Evolutionary conservation across 2,329 filamentous ascomycete species (phyloP).

Genomic region (Podosphaera xanthii): DNA sequence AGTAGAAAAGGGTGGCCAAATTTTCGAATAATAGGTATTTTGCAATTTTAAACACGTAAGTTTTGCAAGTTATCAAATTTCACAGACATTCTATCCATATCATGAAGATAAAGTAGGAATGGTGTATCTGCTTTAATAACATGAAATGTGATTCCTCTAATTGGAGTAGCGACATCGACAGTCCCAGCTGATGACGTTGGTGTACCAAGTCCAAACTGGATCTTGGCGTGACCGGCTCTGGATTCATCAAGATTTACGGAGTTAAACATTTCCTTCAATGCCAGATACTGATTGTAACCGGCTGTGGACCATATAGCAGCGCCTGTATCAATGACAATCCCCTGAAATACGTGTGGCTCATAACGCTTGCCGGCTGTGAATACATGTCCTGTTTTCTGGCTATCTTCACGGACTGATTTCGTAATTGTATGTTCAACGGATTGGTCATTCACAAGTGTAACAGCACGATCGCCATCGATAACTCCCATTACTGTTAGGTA

Average conservation of each 20-base stretch:
- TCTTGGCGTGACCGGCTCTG: background rate
- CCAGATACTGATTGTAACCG: background rate
- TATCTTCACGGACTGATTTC: no score
- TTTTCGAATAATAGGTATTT: background rate
- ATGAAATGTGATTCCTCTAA: background rate
- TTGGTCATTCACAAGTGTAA: no score
- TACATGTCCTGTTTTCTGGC: no score
- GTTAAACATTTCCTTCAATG: background rate
- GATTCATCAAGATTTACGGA: background rate
- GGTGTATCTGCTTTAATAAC: background rate
- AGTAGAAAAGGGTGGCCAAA: background rate
- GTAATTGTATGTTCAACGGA: no score
- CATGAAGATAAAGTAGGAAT: background rate
- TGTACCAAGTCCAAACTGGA: background rate
- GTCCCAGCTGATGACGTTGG: background rate
- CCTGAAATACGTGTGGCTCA: background rate
- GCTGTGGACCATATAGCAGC: background rate
- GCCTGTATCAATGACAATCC: constrained; percentile 1
- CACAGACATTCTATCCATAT: background rate
- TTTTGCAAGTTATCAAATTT: background rate
- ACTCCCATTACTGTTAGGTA: no score
- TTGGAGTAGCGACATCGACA: background rate
- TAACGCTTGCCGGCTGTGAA: background rate
- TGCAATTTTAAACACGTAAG: background rate
- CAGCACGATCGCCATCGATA: no score